Evolutionary conservation across 164 flowering plant species (phyloP), one percentile per base, ranked within the genome.

Genomic region (Echeveria elegans): DNA sequence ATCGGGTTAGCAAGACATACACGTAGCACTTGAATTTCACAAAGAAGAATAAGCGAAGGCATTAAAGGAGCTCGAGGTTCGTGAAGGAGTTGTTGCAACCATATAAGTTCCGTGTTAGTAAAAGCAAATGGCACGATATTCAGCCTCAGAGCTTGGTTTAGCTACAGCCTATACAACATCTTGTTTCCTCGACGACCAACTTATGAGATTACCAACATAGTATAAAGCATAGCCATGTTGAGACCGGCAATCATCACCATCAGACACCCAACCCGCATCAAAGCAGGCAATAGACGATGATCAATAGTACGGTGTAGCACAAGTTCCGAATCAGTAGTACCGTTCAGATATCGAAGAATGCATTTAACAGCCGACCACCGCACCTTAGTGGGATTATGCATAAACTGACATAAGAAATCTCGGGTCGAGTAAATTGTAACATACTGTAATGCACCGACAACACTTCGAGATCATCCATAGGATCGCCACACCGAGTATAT

Each of bases 171-270:
- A n/a, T n/a, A n/a, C 7, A 40, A 40, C 45, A 40, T 0, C 15
- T 40, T 40, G 45, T 4, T 40, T 40, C 11, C 45, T 2, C 11
- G 45, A 40, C 2, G 45, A 5, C 45, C 45, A 40, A 40, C 45
- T 40, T 0, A 40, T 40, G 11, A 40, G 45, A 40, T 40, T 40
- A 4, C 45, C 7, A 0, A 11, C 9, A 4, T 40, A 40, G 11
- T 34, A 40, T 8, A 40, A 4, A 1, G 45, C 45, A 40, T 1
- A 40, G 9, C 45, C 45, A 40, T 40, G 61, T 56, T 56, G 30
- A 14, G 24, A 56, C 11, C 30, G 61, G 15, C 61, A 56, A 56
- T 56, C 61, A 56, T 56, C 61, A 56, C 61, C 61, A 28, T 56
- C 61, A 56, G 61, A 56, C 6, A 24, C 61, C 24, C 11, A 56